Evolutionary conservation across 1,139 yeast genomes (phyloP).

Genomic region (Kurtzmaniella quercitrusa): DNA sequence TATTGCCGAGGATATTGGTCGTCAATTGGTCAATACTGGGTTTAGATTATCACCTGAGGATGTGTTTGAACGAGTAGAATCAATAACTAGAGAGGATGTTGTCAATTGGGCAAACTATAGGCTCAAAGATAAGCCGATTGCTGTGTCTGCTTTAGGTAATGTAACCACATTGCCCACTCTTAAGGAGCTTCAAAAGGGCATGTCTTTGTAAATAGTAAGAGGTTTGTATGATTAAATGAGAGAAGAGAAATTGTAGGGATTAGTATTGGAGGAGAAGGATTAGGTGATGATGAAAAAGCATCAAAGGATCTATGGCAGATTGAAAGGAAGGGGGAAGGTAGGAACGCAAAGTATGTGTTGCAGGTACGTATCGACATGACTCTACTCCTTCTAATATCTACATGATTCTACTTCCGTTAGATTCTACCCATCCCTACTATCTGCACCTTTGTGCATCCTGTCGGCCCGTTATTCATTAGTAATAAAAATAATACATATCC

Average conservation of each 20-base stretch:
- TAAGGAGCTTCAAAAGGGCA: constrained; percentile 41
- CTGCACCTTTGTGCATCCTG: too few species aligned
- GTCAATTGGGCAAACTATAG: constrained; percentile 86
- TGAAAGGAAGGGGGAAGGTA: too few species aligned
- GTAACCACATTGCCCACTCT: constrained; percentile 61
- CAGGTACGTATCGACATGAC: too few species aligned
- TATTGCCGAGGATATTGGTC: constrained; percentile 95
- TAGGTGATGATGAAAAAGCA: too few species aligned
- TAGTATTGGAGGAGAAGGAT: background rate
- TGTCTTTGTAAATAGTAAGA: constrained; percentile 16
- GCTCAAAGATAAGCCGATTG: constrained; percentile 73
- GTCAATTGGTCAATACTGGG: constrained; percentile 95
- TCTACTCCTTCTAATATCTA: too few species aligned
- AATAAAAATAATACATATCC: background rate
- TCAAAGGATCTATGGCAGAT: too few species aligned
- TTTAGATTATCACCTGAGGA: constrained; percentile 87
- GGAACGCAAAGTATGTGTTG: too few species aligned
- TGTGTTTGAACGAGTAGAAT: constrained; percentile 79
- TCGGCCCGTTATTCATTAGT: background rate
- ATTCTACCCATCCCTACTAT: too few species aligned
- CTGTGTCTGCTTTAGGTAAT: constrained; percentile 88
- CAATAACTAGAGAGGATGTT: constrained; percentile 75
- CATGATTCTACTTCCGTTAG: too few species aligned
- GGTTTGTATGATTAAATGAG: too few species aligned
- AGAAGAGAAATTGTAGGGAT: too few species aligned